A percentile compares a stretch with the other conserved stretches of the same genome.
Evolutionary conservation across 192 early-diverging fungal species (phyloP).

Genomic region (Cetraspora pellucida): DNA sequence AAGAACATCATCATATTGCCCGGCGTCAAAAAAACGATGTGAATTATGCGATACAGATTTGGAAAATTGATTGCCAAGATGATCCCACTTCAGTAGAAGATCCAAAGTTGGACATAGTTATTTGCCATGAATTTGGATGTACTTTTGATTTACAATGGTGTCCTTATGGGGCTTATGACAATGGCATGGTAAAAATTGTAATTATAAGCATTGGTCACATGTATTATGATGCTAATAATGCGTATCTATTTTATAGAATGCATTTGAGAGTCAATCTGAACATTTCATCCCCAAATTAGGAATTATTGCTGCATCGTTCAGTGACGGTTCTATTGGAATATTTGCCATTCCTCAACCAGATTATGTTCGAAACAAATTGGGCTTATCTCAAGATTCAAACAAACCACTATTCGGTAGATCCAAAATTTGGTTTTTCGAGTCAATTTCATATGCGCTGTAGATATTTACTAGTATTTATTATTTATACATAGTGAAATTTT

Average conservation of each 20-base stretch:
- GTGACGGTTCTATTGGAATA: conserved; percentile 39
- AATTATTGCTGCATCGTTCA: conserved; percentile 40
- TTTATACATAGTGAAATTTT: conserved; percentile 24
- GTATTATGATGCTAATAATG: background rate
- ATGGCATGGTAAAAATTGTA: background rate
- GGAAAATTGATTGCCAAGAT: conserved; percentile 36
- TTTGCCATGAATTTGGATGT: conserved; percentile 45
- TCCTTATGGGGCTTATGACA: conserved; percentile 48
- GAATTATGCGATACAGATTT: conserved; percentile 47
- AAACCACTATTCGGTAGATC: conserved; percentile 11
- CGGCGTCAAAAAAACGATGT: conserved; percentile 18
- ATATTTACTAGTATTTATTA: background rate
- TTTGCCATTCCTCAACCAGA: conserved; percentile 44
- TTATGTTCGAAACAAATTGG: conserved; percentile 10
- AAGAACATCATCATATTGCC: conserved; percentile 36
- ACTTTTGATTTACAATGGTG: conserved; percentile 46
- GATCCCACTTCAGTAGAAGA: background rate
- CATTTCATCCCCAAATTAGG: conserved; percentile 39
- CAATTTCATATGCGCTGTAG: background rate
- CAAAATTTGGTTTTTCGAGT: background rate
- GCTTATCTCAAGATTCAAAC: background rate
- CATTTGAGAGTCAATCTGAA: background rate
- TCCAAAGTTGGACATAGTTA: conserved; percentile 44
- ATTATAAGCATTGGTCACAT: background rate
- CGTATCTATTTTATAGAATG: background rate